Conservation (phyloP, 2,329 filamentous ascomycete genomes). For the Diplodia seriata region DNA sequence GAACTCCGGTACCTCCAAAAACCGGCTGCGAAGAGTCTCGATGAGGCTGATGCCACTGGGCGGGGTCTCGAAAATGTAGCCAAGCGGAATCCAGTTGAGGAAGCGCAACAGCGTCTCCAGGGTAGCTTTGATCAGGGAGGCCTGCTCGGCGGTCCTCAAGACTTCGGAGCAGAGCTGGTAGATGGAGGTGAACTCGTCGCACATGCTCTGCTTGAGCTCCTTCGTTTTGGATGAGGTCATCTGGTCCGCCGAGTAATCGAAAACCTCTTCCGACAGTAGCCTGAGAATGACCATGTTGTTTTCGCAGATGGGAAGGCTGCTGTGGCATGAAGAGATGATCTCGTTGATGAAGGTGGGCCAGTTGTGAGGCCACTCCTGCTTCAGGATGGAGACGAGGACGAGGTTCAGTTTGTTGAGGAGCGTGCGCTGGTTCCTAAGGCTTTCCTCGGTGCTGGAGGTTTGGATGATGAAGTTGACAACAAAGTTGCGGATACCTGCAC, state of each 20-base stretch:
- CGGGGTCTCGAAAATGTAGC: conserved; percentile 97
- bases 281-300: conserved; percentile 99
- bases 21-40: conserved; percentile 89
- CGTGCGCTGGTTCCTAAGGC: conserved; percentile 80
- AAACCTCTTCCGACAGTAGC: conserved; percentile 95
- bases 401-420: conserved; percentile 98
- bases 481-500: conserved; percentile 93
- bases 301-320: conserved; percentile 95
- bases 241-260: conserved; percentile 97
- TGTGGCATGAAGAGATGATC: conserved; percentile 95
- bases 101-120: conserved; percentile 94
- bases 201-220: conserved; percentile 98
- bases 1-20: conserved; percentile 92
- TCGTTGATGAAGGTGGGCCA: conserved; percentile 99
- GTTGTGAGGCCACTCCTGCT: conserved; percentile 99
- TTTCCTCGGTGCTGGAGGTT: conserved; percentile 87
- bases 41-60: conserved; percentile 70
- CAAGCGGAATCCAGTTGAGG: conserved; percentile 98
- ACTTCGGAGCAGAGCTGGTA: conserved; percentile 98
- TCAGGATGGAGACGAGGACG: conserved; percentile 94
- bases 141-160: conserved; percentile 84
- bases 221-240: conserved; percentile 99
- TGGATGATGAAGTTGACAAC: conserved; percentile 98
- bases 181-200: conserved; percentile 96
- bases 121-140: conserved; percentile 92